Evolutionary conservation across 73 alveolate species (phyloP), one percentile per base, ranked within the genome.

Genomic region (Paramecium caudatum): DNA sequence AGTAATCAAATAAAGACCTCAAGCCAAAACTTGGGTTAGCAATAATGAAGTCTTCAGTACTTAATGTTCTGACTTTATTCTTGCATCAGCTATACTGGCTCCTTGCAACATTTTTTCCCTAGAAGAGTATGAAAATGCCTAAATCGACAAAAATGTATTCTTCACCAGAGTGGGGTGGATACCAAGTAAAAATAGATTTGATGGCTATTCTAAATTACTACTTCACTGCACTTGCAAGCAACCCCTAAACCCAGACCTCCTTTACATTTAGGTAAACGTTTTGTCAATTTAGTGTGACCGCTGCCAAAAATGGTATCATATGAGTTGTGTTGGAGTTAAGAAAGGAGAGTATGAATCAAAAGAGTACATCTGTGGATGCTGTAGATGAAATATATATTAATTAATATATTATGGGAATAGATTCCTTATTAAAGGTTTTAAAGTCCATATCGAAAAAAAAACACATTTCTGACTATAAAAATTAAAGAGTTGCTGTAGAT

Each of bases 401-500:
- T 55, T 23, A 27, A 27, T 55, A 23, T 27, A 23, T 27, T 55
- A 55, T 55, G 99, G 99, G 99, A 61, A 97, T 97, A 32, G 95
- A 95, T 34, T 92, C 94, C 48, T 92, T 97, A 78, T 78, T 97
- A 21, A 94, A 91, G 37, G 94, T 92, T 47, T 90, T 98, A 50
- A 96, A 97, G 84, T 84, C 96, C 21, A 91, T 98, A 17, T 93
- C 94, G 34, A 95, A 86, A 43, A 90, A 94, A 17, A 95, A 94
- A 74, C 98, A 96, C 61, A 90, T 98, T 27, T 82, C 95, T 46
- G 96, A 97, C 49, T 98, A 94, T 85, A 55, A 69, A 47, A 98
- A 98, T 0, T 88, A 78, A 90, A 93, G 91, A 48, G 94, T 96
- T 5, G 99, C 99, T 21, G 94, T 98, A 4, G 99, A 98, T 91